phyloP scores from a whole-genome alignment of 768 basidiomycete species.

The Leccinum barrowsii region DNA sequence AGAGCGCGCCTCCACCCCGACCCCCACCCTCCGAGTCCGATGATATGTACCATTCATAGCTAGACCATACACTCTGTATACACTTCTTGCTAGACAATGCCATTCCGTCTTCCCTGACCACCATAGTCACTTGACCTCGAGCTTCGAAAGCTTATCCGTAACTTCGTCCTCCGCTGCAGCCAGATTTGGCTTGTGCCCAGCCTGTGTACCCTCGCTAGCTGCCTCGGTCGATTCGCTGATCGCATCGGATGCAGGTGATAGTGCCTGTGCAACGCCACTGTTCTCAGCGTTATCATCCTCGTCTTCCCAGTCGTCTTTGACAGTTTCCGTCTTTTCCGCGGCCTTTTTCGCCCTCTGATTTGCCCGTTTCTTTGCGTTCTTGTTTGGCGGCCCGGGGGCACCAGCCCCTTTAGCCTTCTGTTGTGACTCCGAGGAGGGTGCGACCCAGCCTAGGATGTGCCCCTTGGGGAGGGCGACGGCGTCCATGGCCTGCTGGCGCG shows the following conservation, averaged over 20 bases:
- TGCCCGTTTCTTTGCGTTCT: conserved; percentile 79
- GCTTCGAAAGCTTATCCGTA: conserved; percentile 51
- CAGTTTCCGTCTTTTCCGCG: conserved; percentile 47
- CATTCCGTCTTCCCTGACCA: neutral
- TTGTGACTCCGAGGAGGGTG: conserved; percentile 50
- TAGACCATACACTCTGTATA: conserved; percentile 7
- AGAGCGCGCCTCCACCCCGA: conserved; percentile 8
- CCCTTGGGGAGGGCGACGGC: conserved; percentile 62
- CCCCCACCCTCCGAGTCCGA: neutral
- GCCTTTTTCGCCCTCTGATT: conserved; percentile 71
- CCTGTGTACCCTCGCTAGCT: conserved; percentile 15
- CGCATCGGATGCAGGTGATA: conserved; percentile 8
- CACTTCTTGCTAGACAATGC: neutral
- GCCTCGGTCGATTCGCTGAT: neutral
- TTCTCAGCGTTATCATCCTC: conserved; percentile 49
- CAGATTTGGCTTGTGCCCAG: conserved; percentile 23
- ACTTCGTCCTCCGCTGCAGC: conserved; percentile 33
- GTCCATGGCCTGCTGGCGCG: conserved; percentile 72
- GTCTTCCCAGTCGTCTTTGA: conserved; percentile 80
- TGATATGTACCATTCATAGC: conserved; percentile 16
- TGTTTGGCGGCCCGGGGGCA: conserved; percentile 47
- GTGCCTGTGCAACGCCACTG: conserved; percentile 11
- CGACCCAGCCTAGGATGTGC: conserved; percentile 79
- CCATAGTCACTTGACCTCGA: conserved; percentile 47
- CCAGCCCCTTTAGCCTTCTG: conserved; percentile 28